Conservation (phyloP, 2,329 filamentous ascomycete species). For the Aspergillus transmontanensis region DNA sequence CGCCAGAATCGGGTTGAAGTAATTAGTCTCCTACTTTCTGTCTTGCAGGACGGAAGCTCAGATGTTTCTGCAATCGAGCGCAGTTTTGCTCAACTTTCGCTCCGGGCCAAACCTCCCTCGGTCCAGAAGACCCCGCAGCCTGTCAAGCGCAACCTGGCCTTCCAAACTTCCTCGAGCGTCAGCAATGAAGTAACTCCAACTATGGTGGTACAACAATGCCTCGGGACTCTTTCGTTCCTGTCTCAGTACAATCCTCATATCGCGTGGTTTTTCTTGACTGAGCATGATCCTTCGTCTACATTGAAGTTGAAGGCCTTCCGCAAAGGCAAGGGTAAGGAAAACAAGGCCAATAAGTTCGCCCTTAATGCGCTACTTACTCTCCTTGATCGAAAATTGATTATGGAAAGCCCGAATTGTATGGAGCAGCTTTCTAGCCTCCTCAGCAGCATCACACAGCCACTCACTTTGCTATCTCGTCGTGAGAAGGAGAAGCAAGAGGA, state of each 20-base stretch:
- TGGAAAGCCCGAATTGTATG: constrained; percentile 97
- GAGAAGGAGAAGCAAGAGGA: constrained; percentile 70
- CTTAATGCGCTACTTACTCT: constrained; percentile 87
- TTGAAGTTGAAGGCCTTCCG: constrained; percentile 75
- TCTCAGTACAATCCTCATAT: constrained; percentile 84
- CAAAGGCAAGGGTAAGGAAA: constrained; percentile 88
- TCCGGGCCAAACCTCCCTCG: constrained; percentile 80
- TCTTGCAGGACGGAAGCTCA: constrained; percentile 91
- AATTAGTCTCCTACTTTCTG: constrained; percentile 86
- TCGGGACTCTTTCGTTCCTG: constrained; percentile 81
- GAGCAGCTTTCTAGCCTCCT: constrained; percentile 85
- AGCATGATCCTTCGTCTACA: constrained; percentile 79
- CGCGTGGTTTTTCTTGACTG: constrained; percentile 87
- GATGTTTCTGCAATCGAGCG: constrained; percentile 93
- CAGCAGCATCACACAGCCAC: constrained; percentile 82
- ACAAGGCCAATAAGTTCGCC: constrained; percentile 81
- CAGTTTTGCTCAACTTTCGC: constrained; percentile 89
- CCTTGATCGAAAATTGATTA: constrained; percentile 90
- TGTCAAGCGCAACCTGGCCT: constrained; percentile 73
- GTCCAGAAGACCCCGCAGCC: constrained; percentile 81
- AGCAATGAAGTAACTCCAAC: constrained; percentile 90
- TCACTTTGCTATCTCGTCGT: constrained; percentile 79
- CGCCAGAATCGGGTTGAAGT: constrained; percentile 94
- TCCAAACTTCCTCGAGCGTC: constrained; percentile 55
- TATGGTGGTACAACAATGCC: constrained; percentile 92